phyloP scores from a whole-genome alignment of 352 stramenopile genomes.

The Phytophthora megakarya region DNA sequence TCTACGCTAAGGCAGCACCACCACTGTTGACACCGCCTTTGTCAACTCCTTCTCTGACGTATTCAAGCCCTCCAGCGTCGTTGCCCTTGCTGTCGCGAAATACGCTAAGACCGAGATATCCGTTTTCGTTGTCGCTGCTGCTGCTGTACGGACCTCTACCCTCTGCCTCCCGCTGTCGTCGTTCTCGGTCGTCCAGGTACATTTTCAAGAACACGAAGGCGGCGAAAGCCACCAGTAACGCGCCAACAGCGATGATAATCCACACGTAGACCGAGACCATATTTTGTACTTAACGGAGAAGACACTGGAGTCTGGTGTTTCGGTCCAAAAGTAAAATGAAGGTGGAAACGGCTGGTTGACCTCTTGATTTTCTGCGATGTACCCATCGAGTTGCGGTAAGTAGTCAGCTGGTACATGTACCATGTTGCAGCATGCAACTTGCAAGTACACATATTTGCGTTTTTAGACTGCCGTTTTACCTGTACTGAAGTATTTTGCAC shows the following conservation, averaged over 20 bases:
- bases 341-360: too few species aligned
- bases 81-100: slow-evolving; percentile 33
- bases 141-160: slow-evolving; percentile 27
- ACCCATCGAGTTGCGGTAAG: slow-evolving; percentile 11
- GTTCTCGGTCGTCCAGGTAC: slow-evolving; percentile 30
- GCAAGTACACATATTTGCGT: too few species aligned
- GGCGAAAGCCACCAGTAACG: slow-evolving; percentile 20
- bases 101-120: slow-evolving; percentile 17
- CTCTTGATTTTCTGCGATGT: slow-evolving; percentile 7
- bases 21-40: slow-evolving; percentile 24
- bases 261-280: slow-evolving; percentile 33
- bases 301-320: not conserved
- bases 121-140: slow-evolving; percentile 35
- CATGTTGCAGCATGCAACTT: too few species aligned
- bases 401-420: too few species aligned
- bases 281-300: not conserved
- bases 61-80: slow-evolving; percentile 29
- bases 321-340: slow-evolving; percentile 13
- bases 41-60: slow-evolving; percentile 17
- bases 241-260: slow-evolving; percentile 3
- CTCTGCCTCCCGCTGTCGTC: slow-evolving; percentile 17
- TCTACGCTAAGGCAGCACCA: slow-evolving; percentile 5
- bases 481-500: too few species aligned
- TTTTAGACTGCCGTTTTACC: too few species aligned
- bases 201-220: slow-evolving; percentile 30